phyloP scores from a whole-genome alignment of 495 filamentous ascomycete species.

The Penicillium dipodomyicola region DNA sequence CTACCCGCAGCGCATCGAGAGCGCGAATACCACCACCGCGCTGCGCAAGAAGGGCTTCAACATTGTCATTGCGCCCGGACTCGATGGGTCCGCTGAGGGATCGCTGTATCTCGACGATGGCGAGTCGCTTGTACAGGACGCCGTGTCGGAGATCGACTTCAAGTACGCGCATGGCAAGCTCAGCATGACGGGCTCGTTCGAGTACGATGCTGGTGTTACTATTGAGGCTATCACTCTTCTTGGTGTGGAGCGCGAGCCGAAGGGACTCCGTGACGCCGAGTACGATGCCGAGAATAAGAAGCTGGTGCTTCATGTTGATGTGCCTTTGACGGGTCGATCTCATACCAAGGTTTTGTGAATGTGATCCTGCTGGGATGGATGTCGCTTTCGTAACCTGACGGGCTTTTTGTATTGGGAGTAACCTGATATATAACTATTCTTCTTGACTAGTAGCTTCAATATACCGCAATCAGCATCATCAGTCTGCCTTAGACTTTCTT shows the following conservation, averaged over 20 bases:
- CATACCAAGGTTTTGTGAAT: background rate
- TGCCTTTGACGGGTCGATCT: conserved; percentile 13
- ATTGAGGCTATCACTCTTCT: conserved; percentile 50
- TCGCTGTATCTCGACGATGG: conserved; percentile 63
- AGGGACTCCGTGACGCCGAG: conserved; percentile 10
- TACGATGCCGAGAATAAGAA: conserved; percentile 21
- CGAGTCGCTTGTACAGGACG: conserved; percentile 50
- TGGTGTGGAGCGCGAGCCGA: conserved; percentile 13
- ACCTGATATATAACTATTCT: background rate
- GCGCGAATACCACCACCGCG: conserved; percentile 67
- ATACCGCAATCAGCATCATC: too few species aligned
- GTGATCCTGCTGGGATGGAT: background rate
- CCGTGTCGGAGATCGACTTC: conserved; percentile 52
- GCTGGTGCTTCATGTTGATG: conserved; percentile 20
- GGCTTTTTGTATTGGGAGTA: background rate
- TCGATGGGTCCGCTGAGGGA: conserved; percentile 47
- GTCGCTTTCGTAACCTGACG: too few species aligned
- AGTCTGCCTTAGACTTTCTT: too few species aligned
- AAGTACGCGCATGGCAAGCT: conserved; percentile 51
- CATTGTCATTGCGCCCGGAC: conserved; percentile 63
- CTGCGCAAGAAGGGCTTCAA: conserved; percentile 66
- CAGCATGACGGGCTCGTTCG: conserved; percentile 52
- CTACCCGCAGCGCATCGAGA: conserved; percentile 59
- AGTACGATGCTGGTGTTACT: conserved; percentile 44
- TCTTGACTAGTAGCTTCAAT: background rate